phyloP scores from a whole-genome alignment of 768 basidiomycete genomes.

The Tricholoma terreum region DNA sequence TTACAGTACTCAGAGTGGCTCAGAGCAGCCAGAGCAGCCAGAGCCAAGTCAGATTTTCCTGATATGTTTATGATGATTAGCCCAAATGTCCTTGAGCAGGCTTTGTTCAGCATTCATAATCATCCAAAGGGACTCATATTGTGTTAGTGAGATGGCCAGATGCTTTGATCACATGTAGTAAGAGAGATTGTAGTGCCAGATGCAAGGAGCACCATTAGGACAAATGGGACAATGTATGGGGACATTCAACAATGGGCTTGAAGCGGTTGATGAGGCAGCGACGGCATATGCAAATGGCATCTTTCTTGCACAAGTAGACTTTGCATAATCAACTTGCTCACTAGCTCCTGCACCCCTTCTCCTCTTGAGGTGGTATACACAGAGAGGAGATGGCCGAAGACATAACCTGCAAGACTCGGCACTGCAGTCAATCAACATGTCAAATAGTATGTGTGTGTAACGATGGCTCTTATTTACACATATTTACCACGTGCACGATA shows the following conservation, averaged over 20 bases:
- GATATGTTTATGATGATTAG: background rate
- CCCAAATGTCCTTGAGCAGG: background rate
- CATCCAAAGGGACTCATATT: background rate
- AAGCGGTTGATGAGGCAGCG: slow-evolving; percentile 11
- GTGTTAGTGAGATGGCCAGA: background rate
- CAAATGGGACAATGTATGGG: slow-evolving; percentile 21
- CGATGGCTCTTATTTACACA: too few species aligned
- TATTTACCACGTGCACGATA: too few species aligned
- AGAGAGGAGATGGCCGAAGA: slow-evolving; percentile 24
- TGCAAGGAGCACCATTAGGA: slow-evolving; percentile 8
- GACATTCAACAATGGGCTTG: slow-evolving; percentile 24
- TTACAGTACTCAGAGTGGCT: too few species aligned
- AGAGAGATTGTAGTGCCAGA: slow-evolving; percentile 11
- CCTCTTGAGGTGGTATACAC: slow-evolving; percentile 20
- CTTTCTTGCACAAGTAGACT: slow-evolving; percentile 14
- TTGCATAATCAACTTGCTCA: slow-evolving; percentile 11
- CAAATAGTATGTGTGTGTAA: too few species aligned
- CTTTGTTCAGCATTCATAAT: background rate
- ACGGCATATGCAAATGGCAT: slow-evolving; percentile 15
- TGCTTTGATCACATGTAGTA: background rate
- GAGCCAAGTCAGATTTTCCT: too few species aligned
- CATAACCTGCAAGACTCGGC: slow-evolving; percentile 23
- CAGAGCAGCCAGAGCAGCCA: too few species aligned
- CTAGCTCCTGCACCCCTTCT: slow-evolving; percentile 15
- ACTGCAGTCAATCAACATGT: slow-evolving; percentile 8